Evolutionary conservation across 768 basidiomycete genomes (phyloP), one percentile per base, ranked within the genome.

Genomic region (Psilocybe sp.): DNA sequence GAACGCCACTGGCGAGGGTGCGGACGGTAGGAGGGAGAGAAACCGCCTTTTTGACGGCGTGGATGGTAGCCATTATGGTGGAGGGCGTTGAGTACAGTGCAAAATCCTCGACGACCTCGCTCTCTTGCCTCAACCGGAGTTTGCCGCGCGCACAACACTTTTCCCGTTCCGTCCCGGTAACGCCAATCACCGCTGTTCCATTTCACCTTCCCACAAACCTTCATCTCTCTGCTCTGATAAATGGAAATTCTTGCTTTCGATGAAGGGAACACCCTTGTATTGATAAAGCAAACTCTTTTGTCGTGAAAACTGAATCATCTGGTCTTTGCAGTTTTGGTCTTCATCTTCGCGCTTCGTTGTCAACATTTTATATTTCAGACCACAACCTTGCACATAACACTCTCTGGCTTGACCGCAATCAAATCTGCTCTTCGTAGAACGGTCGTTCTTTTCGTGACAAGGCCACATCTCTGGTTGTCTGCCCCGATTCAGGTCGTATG

Each of bases 11-110:
- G 39, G 93, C 78, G 50, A 90, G 80, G 5, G 82, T 75, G 63
- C 89, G 82, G 56, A 90, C 82, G 32, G 92, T 91, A 50, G 93
- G 90, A 32, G 87, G 69, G 55, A 96, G 73, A 69, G 82, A 90
- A 61, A 92, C 74, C 55, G 87, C 86, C 73, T 85, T 92, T 85
- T 85, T 89, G 61, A 82, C 75, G 74, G 78, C 83, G 65, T 84
- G 79, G 67, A 86, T 74, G 59, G 84, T 72, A 65, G 85, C 82
- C 84, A 88, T 88, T 70, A 28, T 28, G 23, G 64, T 53, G 56
- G 48, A 49, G 57, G 55, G 54, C 47, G 47, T 50, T 48, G 60
- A 49, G 47, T 48, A 49, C 52, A 49, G 56, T 60, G 58, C 55
- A 54, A 59, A 57, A 53, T 53, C 54, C 49, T 53, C 54, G 57